Evolutionary conservation across 805 yeast genomes (phyloP).

Genomic region (Metschnikowia chrysomelidarum): DNA sequence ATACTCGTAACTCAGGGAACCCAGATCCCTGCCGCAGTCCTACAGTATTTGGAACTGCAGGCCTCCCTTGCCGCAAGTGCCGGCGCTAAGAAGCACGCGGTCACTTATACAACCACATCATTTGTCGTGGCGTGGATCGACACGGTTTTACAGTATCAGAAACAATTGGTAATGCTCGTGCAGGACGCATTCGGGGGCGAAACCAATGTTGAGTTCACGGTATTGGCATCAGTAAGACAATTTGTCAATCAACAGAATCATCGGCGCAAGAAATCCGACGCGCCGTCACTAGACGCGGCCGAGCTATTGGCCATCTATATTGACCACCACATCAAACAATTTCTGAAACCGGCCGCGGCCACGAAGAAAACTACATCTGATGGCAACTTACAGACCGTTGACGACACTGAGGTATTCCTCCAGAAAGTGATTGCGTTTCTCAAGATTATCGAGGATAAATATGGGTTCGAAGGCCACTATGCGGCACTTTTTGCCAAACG

Average conservation of each 20-base stretch:
- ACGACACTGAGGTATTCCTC: constrained; percentile 39
- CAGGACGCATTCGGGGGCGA: constrained; percentile 50
- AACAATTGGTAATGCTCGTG: constrained; percentile 49
- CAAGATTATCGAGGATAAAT: constrained; percentile 74
- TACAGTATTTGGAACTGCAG: constrained; percentile 10
- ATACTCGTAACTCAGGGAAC: constrained; percentile 48
- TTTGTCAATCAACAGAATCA: constrained; percentile 53
- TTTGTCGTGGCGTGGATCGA: constrained; percentile 72
- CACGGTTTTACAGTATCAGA: constrained; percentile 50
- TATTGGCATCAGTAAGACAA: constrained; percentile 60
- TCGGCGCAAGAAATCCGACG: constrained; percentile 46
- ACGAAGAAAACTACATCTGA: constrained; percentile 12
- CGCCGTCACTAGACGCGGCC: constrained; percentile 33
- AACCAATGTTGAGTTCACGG: constrained; percentile 47
- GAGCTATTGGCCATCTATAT: constrained; percentile 40
- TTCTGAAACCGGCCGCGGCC: constrained; percentile 23
- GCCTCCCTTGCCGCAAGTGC: constrained; percentile 10
- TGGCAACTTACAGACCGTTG: constrained; percentile 12
- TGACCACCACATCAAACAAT: constrained; percentile 40
- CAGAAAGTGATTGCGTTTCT: constrained; percentile 60
- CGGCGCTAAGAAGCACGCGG: constrained; percentile 8
- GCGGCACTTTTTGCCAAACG: constrained; percentile 86
- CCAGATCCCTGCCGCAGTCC: constrained; percentile 30
- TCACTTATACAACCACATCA: constrained; percentile 33
- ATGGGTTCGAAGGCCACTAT: constrained; percentile 79